A percentile compares a stretch with the other conserved stretches of the same genome.
phyloP scores from a whole-genome alignment of 2,329 filamentous ascomycete genomes.

The Colletotrichum endophyticum region DNA sequence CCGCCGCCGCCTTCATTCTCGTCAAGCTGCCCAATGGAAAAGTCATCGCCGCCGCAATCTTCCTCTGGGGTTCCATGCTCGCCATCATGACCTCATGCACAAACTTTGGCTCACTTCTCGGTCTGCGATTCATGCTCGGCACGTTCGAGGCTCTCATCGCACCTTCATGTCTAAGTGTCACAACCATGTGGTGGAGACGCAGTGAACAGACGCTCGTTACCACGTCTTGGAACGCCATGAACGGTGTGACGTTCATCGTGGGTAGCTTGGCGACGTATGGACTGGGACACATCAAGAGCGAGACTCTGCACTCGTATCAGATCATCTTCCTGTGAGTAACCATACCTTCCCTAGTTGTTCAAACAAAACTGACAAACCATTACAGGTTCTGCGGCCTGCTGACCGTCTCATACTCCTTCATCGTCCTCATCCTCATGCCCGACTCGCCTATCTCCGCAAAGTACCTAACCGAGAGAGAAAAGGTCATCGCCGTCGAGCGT shows the following conservation, averaged over 20 bases:
- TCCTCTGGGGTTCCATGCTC: slow-evolving; percentile 28
- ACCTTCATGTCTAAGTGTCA: slow-evolving; percentile 57
- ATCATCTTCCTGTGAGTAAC: slow-evolving; percentile 27
- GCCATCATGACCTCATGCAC: slow-evolving; percentile 54
- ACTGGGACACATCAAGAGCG: slow-evolving; percentile 31
- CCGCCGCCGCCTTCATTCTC: slow-evolving; percentile 25
- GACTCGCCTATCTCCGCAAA: slow-evolving; percentile 65
- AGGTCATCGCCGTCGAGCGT: slow-evolving; percentile 61
- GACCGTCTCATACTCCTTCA: slow-evolving; percentile 49
- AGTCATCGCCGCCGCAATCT: slow-evolving; percentile 25
- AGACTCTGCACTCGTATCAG: slow-evolving; percentile 21
- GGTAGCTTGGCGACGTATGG: slow-evolving; percentile 35
- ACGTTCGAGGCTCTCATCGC: slow-evolving; percentile 54
- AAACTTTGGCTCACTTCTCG: slow-evolving; percentile 49
- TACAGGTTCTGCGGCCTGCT: slow-evolving; percentile 35
- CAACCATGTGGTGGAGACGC: slow-evolving; percentile 60
- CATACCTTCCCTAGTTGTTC: accelerated
- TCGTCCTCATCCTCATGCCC: slow-evolving; percentile 62
- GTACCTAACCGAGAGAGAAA: slow-evolving; percentile 60
- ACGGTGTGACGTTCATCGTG: slow-evolving; percentile 56
- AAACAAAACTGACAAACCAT: accelerated
- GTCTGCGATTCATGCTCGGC: slow-evolving; percentile 48
- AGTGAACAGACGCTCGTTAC: slow-evolving; percentile 55
- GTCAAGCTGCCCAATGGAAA: slow-evolving; percentile 29
- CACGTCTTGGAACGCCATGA: slow-evolving; percentile 57